Base-by-base conservation (phyloP, 2,329 filamentous ascomycete species). In the Cladosporium sp. region DNA sequence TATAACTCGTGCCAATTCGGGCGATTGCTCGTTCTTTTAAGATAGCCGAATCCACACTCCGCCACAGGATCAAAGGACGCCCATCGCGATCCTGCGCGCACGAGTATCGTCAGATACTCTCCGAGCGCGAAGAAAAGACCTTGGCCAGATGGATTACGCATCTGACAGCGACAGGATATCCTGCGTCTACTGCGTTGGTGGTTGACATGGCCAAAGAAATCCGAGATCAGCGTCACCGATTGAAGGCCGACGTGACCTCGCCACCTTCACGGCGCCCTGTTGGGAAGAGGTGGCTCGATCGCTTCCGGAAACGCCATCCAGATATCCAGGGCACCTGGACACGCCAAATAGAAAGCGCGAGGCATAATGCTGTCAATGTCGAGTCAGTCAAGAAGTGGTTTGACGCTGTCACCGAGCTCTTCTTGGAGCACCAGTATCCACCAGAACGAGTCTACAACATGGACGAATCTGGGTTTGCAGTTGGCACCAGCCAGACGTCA, bases 191-290 rank as follows among this genome's bases (percentile, higher is more conserved):
- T 30, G 40, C 54, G 5, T 51, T 61, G 47, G 55, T 25, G 14
- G 15, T 61, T 20, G 50, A 58, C 55, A 58, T 61, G 50, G 59
- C 55, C 17, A 49, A 61, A 25, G 49, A 58, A 60, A 51, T 60
- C 22, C 43, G n/a, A n/a, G n/a, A 55, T 12, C 37, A 39, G 17
- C 7, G 39, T 3, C 47, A 55, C 40, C 12, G 20, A 12, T 55
- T 51, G 55, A 45, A 30, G 37, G 25, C 50, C 40, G 14, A 17
- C 11, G 15, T 55, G 19, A 36, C 45, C 19, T 30, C 30, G 3
- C 54, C 39, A 52, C n/a, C n/a, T n/a, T n/a, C n/a, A n/a, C n/a
- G n/a, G n/a, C n/a, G n/a, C n/a, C n/a, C 50, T 55, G 19, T 52
- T 60, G 17, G 55, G 59, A 17, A 60, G 39, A 43, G 20, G 1